Evolutionary conservation across 1,284 basidiomycete species (phyloP).

Genomic region (Meripilus lineatus): DNA sequence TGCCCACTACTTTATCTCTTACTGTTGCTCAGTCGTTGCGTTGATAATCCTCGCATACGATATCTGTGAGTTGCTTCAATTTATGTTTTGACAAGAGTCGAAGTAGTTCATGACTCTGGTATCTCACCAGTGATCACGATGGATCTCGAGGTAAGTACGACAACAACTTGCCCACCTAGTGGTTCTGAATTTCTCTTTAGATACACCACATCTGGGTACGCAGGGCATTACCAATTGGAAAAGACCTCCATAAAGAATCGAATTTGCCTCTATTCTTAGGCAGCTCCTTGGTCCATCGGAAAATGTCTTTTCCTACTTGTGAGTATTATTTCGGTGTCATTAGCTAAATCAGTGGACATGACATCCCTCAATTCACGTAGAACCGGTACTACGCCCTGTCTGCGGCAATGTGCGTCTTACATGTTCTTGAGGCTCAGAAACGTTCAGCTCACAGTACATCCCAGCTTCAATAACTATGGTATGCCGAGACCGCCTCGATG

Average conservation of each 20-base stretch:
- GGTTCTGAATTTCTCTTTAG: conserved; percentile 24
- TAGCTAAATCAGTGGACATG: not conserved
- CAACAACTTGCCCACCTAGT: not conserved
- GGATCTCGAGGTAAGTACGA: conserved; percentile 23
- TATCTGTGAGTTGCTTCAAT: conserved; percentile 34
- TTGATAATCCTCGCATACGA: conserved; percentile 46
- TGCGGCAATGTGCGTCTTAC: conserved; percentile 2
- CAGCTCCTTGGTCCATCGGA: conserved; percentile 44
- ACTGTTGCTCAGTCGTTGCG: conserved; percentile 35
- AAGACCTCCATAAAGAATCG: no score
- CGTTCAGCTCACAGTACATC: not conserved
- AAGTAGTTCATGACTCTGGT: conserved; percentile 28
- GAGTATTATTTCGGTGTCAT: conserved; percentile 15
- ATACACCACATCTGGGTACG: conserved; percentile 51
- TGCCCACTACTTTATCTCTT: not conserved
- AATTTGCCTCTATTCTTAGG: no score
- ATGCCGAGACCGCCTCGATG: not conserved
- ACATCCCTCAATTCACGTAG: not conserved
- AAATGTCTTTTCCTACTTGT: conserved; percentile 49
- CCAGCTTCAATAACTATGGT: conserved; percentile 5
- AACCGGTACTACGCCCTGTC: conserved; percentile 8
- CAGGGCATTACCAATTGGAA: conserved; percentile 3
- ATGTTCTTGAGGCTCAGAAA: no score
- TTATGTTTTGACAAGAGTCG: not conserved
- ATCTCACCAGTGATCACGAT: conserved; percentile 48